Evolutionary conservation across 176 grass and related monocot genomes (phyloP), one percentile per base, ranked within the genome.

Genomic region (Ensete ventricosum): DNA sequence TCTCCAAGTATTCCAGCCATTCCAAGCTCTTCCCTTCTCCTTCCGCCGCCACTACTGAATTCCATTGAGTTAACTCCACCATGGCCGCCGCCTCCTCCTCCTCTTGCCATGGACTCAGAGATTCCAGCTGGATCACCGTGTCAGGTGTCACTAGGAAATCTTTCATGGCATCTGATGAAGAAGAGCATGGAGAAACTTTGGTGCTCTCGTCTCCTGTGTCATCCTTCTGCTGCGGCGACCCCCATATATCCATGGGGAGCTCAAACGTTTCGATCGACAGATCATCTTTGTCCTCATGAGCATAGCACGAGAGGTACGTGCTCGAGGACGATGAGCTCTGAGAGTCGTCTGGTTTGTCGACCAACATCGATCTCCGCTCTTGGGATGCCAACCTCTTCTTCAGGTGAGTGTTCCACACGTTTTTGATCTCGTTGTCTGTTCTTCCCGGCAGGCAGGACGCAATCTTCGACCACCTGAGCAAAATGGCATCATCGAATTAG

Each of bases 371-470:
- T 43, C 64, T 64, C 62, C 78, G 68, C 64, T 84, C 75, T 69
- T 11, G 54, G 23, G 25, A 26, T 14, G 26, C 24, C 53, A 84
- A 76, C 23, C 71, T 43, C 70, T 84, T 84, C 71, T 80, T 84
- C 62, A 84, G 43, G 77, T 84, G 77, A 11, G 82, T 84, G 82
- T 84, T 84, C 82, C 82, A 84, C 11, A 84, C 82, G 68, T 84
- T 84, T 62, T 84, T 84, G 51, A 84, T 84, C 66, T 84, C 82
- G 52, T 84, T 84, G 22, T 84, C 82, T 7, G 82, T 84, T 75
- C 82, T 84, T 55, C 82, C 82, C 2, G 77, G 82, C 53, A 84
- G 71, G 71, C 77, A 84, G 2, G 82, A 50, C 5, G 82, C 82
- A 34, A 84, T 84, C 63, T 76, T 84, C 9, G 82, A 84, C 82